Evolutionary conservation across 768 basidiomycete species (phyloP).

Genomic region (Leccinum ochraceum): DNA sequence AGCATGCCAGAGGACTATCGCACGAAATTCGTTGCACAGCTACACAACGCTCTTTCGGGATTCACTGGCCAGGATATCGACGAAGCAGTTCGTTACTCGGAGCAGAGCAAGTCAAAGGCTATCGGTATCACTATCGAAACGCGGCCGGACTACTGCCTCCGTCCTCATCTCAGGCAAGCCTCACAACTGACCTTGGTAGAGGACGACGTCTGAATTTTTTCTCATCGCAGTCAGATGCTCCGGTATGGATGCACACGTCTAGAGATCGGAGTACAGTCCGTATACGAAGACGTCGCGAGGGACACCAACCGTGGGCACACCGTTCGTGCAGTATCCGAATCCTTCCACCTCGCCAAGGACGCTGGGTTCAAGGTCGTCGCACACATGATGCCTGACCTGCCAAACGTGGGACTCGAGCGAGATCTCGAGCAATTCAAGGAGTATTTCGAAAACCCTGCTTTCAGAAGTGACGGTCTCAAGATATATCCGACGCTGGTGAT

Average conservation of each 20-base stretch:
- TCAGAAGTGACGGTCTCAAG: conserved; percentile 95
- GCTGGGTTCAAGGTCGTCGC: conserved; percentile 99
- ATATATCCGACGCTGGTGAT: conserved; percentile 99
- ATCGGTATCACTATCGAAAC: conserved; percentile 99
- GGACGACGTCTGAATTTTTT: background rate
- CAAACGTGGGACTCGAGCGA: conserved; percentile 95
- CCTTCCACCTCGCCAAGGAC: conserved; percentile 97
- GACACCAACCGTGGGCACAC: conserved; percentile 99
- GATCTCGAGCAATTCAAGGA: conserved; percentile 99
- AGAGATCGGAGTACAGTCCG: conserved; percentile 98
- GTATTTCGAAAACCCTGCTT: conserved; percentile 98
- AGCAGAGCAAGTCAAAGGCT: conserved; percentile 96
- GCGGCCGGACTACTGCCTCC: conserved; percentile 95
- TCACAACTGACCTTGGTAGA: background rate
- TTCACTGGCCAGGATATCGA: conserved; percentile 93
- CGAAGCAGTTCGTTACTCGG: conserved; percentile 96
- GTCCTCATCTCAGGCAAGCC: conserved; percentile 85
- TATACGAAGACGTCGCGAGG: conserved; percentile 98
- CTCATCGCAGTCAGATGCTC: conserved; percentile 83
- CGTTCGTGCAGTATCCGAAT: conserved; percentile 94
- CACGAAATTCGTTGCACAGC: conserved; percentile 88
- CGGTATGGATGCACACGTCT: conserved; percentile 98
- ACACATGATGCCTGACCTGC: conserved; percentile 99
- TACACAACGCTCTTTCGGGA: conserved; percentile 96
- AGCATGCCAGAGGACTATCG: conserved; percentile 98